Evolutionary conservation across 768 basidiomycete genomes (phyloP), one percentile per base, ranked within the genome.

Genomic region (Naganishia onofrii): DNA sequence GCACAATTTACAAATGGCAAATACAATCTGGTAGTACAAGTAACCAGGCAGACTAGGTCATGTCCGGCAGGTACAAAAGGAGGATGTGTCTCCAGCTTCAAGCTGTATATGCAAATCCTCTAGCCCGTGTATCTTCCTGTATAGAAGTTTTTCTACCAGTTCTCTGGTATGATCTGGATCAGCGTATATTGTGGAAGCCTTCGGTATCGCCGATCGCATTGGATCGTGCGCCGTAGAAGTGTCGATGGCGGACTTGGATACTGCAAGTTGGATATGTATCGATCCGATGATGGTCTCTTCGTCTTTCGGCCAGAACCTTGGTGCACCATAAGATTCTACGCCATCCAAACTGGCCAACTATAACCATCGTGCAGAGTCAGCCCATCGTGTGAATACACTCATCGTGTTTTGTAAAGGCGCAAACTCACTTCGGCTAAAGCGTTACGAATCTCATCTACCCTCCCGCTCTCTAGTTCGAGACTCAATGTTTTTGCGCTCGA

Each of bases 261-360:
- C 86, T 10, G 86, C 84, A n/a, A 99, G 85, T 73, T 92, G 91
- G 58, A 99, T 87, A 78, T 91, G 92, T 67, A 98, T 92, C 8
- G 92, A 92, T 28, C 95, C 96, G 74, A 97, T 88, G 46, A 96
- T 79, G 54, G 87, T 88, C 2, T 86, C 85, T 4, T 91, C 86
- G 80, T 97, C 94, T 81, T 95, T 93, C 0, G 93, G 93, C 96
- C 96, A 98, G 81, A 99, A 96, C 29, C 92, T 86, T 0, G 94
- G 87, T 0, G 85, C 84, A 2, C 87, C 87, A 81, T 90, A 95
- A 1, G 90, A 90, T 2, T 85, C 87, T 3, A 99, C 83, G 2
- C 92, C 94, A 72, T 92, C 88, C 63, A 97, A 83, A 2, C 84
- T 83, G 0, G 85, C 82, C 12, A 96, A 84, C 92, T 95, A 76